These are phyloP conservation scores for Neolentinus lepideus DNA, from an alignment of 1,284 basidiomycete genomes.

Conservation along the genomic window DNA sequence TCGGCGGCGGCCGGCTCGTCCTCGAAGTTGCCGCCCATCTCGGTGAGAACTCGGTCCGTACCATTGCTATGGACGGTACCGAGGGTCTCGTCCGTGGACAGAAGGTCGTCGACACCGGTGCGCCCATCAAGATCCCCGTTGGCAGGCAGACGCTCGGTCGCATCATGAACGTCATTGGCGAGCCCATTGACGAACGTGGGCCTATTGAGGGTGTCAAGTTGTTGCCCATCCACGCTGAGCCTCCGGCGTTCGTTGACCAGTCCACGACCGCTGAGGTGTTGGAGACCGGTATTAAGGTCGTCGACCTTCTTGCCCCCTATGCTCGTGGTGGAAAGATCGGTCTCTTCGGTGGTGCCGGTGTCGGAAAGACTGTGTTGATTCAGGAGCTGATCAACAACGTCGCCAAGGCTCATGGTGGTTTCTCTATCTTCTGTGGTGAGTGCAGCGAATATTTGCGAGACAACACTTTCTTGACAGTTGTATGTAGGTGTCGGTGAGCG, in stretches of 20 bases:
- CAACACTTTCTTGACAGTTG: constrained; percentile 18
- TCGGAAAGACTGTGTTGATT: constrained; percentile 99
- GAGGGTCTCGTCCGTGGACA: constrained; percentile 99
- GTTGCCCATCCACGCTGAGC: constrained; percentile 92
- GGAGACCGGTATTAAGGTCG: constrained; percentile 99
- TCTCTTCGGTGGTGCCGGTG: constrained; percentile 99
- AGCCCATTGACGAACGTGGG: constrained; percentile 98
- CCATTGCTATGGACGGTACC: constrained; percentile 98
- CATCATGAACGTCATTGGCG: constrained; percentile 99
- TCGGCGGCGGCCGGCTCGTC: constrained; percentile 88
- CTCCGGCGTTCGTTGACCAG: constrained; percentile 95
- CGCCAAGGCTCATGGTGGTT: constrained; percentile 99
- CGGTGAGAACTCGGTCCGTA: constrained; percentile 97
- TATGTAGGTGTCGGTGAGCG: constrained; percentile 88
- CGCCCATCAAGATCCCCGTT: constrained; percentile 95
- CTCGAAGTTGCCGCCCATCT: constrained; percentile 96
- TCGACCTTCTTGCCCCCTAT: constrained; percentile 98
- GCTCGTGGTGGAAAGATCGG: constrained; percentile 99
- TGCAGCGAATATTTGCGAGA: constrained; percentile 9
- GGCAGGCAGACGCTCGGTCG: constrained; percentile 91
- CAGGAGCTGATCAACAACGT: constrained; percentile 99
- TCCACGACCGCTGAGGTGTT: constrained; percentile 97
- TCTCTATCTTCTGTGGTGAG: constrained; percentile 98
- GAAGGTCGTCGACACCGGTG: constrained; percentile 94
- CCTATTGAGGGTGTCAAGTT: constrained; percentile 94